phyloP scores from a whole-genome alignment of 345 rosid genomes.

The Syzygium jambos region DNA sequence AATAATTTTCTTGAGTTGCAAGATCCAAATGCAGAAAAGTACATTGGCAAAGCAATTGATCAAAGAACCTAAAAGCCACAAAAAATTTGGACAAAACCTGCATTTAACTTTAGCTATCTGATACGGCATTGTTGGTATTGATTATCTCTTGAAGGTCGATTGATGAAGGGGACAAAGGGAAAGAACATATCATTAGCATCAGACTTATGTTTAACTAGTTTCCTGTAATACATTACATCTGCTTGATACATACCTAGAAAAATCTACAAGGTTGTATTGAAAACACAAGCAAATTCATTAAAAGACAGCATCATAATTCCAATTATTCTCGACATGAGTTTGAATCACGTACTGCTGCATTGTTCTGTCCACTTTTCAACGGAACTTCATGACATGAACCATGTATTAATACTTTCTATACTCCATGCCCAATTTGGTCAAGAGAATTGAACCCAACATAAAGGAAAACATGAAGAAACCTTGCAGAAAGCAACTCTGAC shows the following conservation, averaged over 20 bases:
- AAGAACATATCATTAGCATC: not conserved
- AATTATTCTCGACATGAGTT: not conserved
- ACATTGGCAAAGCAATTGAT: not conserved
- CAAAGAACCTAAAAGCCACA: not conserved
- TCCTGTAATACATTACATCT: not conserved
- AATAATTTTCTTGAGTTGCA: not conserved
- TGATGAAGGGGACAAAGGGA: not conserved
- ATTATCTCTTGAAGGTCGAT: not conserved
- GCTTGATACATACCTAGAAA: not conserved
- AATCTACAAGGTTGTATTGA: not conserved
- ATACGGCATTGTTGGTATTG: not conserved
- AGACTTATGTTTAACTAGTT: not conserved
- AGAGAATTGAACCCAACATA: not conserved
- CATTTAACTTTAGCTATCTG: not conserved
- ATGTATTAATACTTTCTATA: not conserved
- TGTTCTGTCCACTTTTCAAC: not conserved
- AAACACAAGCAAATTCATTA: not conserved
- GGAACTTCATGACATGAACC: not conserved
- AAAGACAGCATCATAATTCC: too few relatives aligned
- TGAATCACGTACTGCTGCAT: not conserved
- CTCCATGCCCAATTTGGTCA: not conserved
- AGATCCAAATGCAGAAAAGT: not conserved
- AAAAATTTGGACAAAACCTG: not conserved
- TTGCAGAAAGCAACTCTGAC: not conserved
- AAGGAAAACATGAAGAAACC: not conserved